Evolutionary conservation across 805 yeast genomes (phyloP).

Genomic region (Ascoidea asiatica): DNA sequence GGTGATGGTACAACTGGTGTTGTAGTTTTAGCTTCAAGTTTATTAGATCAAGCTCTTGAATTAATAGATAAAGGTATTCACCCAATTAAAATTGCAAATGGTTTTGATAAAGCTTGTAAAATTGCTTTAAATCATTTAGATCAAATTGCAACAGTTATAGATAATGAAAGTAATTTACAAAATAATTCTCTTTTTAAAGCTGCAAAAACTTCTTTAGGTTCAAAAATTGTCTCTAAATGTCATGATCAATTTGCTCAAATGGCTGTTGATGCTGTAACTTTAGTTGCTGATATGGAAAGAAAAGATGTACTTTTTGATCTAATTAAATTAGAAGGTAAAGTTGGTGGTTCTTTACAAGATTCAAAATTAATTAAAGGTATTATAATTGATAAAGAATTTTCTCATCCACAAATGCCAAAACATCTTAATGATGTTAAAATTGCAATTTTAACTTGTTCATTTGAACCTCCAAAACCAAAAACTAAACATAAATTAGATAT

Average conservation of each 20-base stretch:
- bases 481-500: constrained; percentile 95
- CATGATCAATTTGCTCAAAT: constrained; percentile 90
- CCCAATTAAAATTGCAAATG: constrained; percentile 93
- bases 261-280: constrained; percentile 92
- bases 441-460: constrained; percentile 95
- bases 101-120: constrained; percentile 93
- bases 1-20: constrained; percentile 99
- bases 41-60: constrained; percentile 87
- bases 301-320: constrained; percentile 95
- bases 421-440: constrained; percentile 56
- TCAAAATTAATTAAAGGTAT: constrained; percentile 83
- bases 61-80: constrained; percentile 94
- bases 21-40: constrained; percentile 89
- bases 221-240: constrained; percentile 87
- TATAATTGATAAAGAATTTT: constrained; percentile 87
- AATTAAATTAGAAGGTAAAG: constrained; percentile 89
- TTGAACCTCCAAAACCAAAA: constrained; percentile 99
- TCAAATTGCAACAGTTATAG: constrained; percentile 53
- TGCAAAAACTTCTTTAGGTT: constrained; percentile 88
- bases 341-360: constrained; percentile 87
- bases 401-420: constrained; percentile 98
- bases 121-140: constrained; percentile 75
- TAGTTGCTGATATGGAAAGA: constrained; percentile 85
- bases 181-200: constrained; percentile 61
- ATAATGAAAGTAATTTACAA: constrained; percentile 17